These are phyloP conservation scores for Sisymbrium irio DNA, from an alignment of 345 rosid genomes.

Conservation along the genomic window DNA sequence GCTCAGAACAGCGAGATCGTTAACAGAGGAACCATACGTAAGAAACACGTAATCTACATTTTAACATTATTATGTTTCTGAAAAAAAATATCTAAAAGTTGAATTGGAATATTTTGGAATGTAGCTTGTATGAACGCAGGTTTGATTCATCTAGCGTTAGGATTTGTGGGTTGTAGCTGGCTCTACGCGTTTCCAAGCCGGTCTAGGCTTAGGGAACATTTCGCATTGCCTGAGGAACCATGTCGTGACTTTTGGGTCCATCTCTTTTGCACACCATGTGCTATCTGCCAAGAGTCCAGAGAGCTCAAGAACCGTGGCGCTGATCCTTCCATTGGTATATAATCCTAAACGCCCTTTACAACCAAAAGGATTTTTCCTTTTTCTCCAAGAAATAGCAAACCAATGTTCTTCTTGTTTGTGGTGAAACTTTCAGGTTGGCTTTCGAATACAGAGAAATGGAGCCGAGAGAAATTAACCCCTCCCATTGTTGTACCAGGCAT, in stretches of 20 bases:
- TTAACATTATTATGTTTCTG: neutral
- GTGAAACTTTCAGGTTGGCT: conserved; percentile 49
- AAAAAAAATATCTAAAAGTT: neutral
- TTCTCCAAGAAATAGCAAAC: neutral
- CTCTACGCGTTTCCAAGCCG: conserved; percentile 42
- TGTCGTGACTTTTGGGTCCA: conserved; percentile 44
- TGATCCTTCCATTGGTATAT: conserved; percentile 48
- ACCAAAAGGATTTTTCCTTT: neutral
- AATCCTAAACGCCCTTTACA: neutral
- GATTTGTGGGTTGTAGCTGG: conserved; percentile 36
- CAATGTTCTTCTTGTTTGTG: neutral
- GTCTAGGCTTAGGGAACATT: conserved; percentile 40
- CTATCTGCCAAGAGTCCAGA: conserved; percentile 56
- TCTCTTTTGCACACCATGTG: conserved; percentile 42
- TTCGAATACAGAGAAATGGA: conserved; percentile 54
- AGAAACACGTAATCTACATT: conserved; percentile 18
- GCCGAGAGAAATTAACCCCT: conserved; percentile 41
- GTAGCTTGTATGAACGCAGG: conserved; percentile 38
- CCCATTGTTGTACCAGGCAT: conserved; percentile 46
- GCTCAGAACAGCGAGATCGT: conserved; percentile 53
- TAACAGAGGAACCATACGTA: conserved; percentile 49
- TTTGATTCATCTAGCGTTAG: conserved; percentile 41
- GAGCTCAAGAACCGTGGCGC: conserved; percentile 54
- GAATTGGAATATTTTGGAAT: neutral
- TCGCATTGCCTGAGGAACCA: conserved; percentile 52